These are phyloP conservation scores for Sextonia rubra DNA, from an alignment of 164 flowering plant genomes.

Conservation along the genomic window DNA sequence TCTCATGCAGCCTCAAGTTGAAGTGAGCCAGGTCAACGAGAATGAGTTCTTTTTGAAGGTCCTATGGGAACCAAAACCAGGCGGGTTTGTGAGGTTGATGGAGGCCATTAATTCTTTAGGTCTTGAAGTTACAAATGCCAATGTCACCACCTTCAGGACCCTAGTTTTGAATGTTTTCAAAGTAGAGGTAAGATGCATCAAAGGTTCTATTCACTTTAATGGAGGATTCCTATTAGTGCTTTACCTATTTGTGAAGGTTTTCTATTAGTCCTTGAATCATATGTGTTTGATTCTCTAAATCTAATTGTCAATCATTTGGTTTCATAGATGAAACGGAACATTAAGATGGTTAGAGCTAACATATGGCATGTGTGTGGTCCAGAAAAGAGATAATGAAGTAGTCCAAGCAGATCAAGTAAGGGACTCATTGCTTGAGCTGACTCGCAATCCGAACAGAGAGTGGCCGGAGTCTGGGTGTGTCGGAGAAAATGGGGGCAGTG, in stretches of 20 bases:
- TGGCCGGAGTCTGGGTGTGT: slow-evolving; percentile 29
- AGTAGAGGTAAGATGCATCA: slow-evolving; percentile 53
- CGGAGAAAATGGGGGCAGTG: slow-evolving; percentile 15
- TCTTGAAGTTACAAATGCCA: slow-evolving; percentile 73
- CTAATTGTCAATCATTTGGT: too few species aligned
- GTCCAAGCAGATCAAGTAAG: slow-evolving; percentile 74
- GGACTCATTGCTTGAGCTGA: slow-evolving; percentile 72
- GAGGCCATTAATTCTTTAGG: slow-evolving; percentile 76
- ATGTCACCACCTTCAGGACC: slow-evolving; percentile 54
- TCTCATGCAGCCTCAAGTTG: slow-evolving; percentile 61
- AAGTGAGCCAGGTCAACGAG: slow-evolving; percentile 63
- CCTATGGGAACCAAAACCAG: slow-evolving; percentile 66
- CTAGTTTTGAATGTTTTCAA: slow-evolving; percentile 67
- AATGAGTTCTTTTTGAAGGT: slow-evolving; percentile 72
- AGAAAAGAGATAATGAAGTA: slow-evolving; percentile 70
- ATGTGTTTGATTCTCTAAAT: too few species aligned
- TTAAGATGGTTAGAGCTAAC: too few species aligned
- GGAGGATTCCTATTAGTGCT: too few species aligned
- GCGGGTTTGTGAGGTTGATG: slow-evolving; percentile 79
- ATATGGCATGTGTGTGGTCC: slow-evolving; percentile 8
- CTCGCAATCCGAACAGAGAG: slow-evolving; percentile 38
- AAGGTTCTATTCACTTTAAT: too few species aligned
- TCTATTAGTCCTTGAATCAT: too few species aligned
- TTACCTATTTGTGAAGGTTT: too few species aligned
- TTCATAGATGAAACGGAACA: too few species aligned